Evolutionary conservation across 164 flowering plant species (phyloP), one percentile per base, ranked within the genome.

Genomic region (Tinospora cordifolia): DNA sequence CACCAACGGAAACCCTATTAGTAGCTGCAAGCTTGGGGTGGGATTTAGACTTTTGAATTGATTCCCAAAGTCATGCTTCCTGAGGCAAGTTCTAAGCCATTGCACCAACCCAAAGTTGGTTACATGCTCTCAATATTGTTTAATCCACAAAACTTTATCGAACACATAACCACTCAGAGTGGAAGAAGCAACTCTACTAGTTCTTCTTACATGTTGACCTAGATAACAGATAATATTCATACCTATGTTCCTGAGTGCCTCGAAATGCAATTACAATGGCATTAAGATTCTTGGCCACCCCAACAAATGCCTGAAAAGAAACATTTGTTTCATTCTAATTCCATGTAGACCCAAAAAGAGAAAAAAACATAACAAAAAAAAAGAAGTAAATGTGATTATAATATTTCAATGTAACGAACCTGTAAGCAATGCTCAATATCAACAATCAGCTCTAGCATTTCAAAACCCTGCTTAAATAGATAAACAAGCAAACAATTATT

Each of bases 221-320:
- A 51, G 59, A 15, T 51, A 6, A 15, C 21, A n/a, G n/a, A 17
- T 38, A 38, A 40, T 17, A 38, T 22, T 25, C 46, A 70, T 80
- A 88, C 99, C 98, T 95, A 82, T 81, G 79, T 72, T 90, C 99
- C 44, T 95, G 94, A 72, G 98, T 95, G 67, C 99, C 99, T 74
- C 99, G 83, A 74, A 95, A 92, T 34, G 99, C 98, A 82, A 95
- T 87, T 26, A 95, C 81, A 69, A 87, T 76, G 39, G 99, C 88
- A 80, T 91, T 86, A 51, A 87, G 88, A 84, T 91, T 87, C 69
- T 79, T 65, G 40, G 96, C 90, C 44, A 92, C 88, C 58, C 99
- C 99, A 75, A 95, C 97, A 89, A 79, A 95, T 75, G 88, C 92
- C 98, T 95, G 83, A 49, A 83, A 26, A 41, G 54, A 39, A 44